Evolutionary conservation across 768 basidiomycete species (phyloP).

Genomic region (Antrodiella citrinella): DNA sequence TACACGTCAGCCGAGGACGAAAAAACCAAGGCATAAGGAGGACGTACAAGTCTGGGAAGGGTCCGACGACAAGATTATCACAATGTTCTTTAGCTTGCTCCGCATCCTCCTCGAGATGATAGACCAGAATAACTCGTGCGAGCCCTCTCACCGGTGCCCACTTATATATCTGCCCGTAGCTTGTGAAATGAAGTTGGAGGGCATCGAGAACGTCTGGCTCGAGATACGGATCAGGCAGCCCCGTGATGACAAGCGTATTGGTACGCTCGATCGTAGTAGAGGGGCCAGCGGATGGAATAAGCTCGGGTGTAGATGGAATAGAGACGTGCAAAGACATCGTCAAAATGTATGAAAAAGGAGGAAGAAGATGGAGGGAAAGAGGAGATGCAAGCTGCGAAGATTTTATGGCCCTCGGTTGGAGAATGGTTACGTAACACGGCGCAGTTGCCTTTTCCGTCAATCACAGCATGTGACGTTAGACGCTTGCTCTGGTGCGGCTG

Average conservation of each 20-base stretch:
- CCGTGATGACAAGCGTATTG: slow-evolving; percentile 80
- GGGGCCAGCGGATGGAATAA: slow-evolving; percentile 2
- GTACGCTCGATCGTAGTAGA: slow-evolving; percentile 35
- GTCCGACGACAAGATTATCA: slow-evolving; percentile 55
- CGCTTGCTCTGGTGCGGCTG: no score
- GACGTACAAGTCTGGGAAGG: slow-evolving; percentile 38
- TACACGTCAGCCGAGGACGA: slow-evolving; percentile 1
- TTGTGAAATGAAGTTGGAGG: slow-evolving; percentile 61
- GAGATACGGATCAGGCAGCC: slow-evolving; percentile 73
- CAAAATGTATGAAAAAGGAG: not conserved
- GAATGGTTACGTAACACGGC: not conserved
- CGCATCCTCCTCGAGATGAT: slow-evolving; percentile 50
- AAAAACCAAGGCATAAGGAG: not conserved
- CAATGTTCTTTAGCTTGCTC: slow-evolving; percentile 58
- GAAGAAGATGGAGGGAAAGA: slow-evolving; percentile 5
- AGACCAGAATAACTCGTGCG: slow-evolving; percentile 78
- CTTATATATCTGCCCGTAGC: slow-evolving; percentile 75
- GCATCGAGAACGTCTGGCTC: slow-evolving; percentile 57
- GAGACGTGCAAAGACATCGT: not conserved
- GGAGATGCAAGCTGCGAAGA: not conserved
- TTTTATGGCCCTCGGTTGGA: slow-evolving; percentile 3
- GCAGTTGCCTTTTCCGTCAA: not conserved
- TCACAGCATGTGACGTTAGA: not conserved
- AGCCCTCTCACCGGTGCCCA: slow-evolving; percentile 88
- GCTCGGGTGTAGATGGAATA: slow-evolving; percentile 4